Evolutionary conservation across 148 eudicot species (phyloP).

Genomic region (Vaccinium macrocarpon): DNA sequence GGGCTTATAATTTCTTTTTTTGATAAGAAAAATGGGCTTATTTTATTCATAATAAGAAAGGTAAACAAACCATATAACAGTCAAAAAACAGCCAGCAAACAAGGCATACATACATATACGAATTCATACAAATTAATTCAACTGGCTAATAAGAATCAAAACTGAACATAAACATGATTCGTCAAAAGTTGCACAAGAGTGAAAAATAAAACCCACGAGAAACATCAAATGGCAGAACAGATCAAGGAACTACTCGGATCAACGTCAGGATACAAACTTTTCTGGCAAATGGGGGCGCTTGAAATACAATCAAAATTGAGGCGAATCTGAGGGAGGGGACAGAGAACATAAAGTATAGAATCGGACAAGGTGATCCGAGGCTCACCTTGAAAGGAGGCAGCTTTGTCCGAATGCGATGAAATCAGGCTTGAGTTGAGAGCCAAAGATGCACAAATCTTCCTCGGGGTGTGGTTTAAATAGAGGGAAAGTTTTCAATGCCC

Average conservation of each 20-base stretch:
- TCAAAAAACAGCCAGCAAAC: background rate
- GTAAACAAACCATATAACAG: background rate
- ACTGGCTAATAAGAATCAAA: background rate
- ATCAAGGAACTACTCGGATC: background rate
- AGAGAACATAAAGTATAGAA: background rate
- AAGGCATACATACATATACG: background rate
- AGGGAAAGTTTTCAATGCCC: background rate
- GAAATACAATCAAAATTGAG: background rate
- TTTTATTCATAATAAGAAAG: background rate
- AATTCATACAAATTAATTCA: background rate
- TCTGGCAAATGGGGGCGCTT: background rate
- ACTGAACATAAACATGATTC: background rate
- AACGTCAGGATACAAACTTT: background rate
- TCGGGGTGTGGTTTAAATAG: background rate
- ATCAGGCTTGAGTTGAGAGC: background rate
- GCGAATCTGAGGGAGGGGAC: background rate
- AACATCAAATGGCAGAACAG: background rate
- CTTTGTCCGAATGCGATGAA: slow-evolving; percentile 5
- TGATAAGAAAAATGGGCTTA: too few species aligned
- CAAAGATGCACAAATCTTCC: background rate
- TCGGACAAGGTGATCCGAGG: too few species aligned
- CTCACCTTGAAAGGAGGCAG: slow-evolving; percentile 6
- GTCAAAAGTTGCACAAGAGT: slow-evolving; percentile 6
- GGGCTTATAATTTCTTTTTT: too few species aligned
- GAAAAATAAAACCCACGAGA: background rate